phyloP scores from a whole-genome alignment of 768 basidiomycete species.

The Cystoderma amianthinum region DNA sequence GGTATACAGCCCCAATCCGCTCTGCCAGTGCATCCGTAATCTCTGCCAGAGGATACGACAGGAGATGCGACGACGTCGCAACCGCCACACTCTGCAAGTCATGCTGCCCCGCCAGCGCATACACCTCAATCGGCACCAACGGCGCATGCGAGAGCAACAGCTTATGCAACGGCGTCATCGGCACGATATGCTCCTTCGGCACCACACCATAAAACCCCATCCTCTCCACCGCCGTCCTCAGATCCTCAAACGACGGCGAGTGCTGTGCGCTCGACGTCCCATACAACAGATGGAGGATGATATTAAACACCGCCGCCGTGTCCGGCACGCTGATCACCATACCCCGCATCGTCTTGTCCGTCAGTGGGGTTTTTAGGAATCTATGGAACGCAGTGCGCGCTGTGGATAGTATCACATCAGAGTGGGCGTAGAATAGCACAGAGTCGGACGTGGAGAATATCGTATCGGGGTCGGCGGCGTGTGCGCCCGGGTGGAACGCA shows the following conservation, averaged over 20 bases:
- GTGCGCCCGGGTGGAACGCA: conserved; percentile 13
- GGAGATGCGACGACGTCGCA: conserved; percentile 27
- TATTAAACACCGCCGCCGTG: conserved; percentile 39
- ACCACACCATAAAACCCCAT: conserved; percentile 17
- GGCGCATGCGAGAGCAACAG: conserved; percentile 26
- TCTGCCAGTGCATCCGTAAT: conserved; percentile 30
- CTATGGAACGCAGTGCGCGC: conserved; percentile 40
- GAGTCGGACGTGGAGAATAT: conserved; percentile 48
- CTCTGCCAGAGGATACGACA: conserved; percentile 21
- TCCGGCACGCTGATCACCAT: conserved; percentile 37
- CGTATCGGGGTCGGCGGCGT: conserved; percentile 10
- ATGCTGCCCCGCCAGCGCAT: conserved; percentile 28
- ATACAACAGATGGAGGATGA: conserved; percentile 51
- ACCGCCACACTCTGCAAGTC: conserved; percentile 30
- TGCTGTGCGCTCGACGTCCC: conserved; percentile 42
- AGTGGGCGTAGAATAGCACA: conserved; percentile 59
- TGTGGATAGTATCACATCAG: conserved; percentile 28
- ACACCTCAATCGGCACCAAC: conserved; percentile 28
- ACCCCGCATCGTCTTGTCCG: conserved; percentile 7
- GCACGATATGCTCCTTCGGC: conserved; percentile 15
- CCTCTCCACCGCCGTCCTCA: conserved; percentile 35
- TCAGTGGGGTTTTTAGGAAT: conserved; percentile 18
- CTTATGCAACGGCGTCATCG: conserved; percentile 18
- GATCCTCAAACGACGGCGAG: conserved; percentile 39
- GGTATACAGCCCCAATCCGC: conserved; percentile 32